Conservation (phyloP, 352 stramenopile species). For the Globisporangium irregulare region DNA sequence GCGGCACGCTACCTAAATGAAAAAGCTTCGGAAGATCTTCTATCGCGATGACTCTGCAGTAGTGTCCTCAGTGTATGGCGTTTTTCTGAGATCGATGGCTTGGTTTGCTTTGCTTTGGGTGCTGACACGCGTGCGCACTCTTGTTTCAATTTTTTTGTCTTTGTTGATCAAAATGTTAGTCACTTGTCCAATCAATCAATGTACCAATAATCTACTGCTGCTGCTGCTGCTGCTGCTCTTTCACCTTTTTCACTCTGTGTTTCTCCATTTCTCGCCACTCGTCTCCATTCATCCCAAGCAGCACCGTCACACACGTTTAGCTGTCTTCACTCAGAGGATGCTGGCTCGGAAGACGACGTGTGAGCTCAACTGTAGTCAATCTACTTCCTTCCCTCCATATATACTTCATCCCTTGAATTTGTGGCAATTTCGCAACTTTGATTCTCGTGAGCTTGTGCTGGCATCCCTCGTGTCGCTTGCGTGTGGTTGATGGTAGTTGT, state of each 20-base stretch:
- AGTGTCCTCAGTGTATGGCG: too few species aligned
- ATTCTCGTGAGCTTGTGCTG: neutral
- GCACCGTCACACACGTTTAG: neutral
- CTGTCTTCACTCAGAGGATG: neutral
- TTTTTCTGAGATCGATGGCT: too few species aligned
- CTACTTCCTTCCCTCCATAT: neutral
- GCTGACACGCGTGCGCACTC: too few species aligned
- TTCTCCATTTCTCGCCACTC: neutral
- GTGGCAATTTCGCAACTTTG: slow-evolving; percentile 5
- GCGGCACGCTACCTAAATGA: too few species aligned
- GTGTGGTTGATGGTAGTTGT: neutral
- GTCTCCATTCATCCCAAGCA: neutral
- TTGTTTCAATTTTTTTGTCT: neutral
- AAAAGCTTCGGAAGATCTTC: too few species aligned
- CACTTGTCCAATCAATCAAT: neutral
- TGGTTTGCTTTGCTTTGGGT: too few species aligned
- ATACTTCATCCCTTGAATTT: slow-evolving; percentile 5
- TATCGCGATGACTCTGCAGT: too few species aligned
- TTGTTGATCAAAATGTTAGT: slow-evolving; percentile 4
- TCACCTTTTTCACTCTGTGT: neutral
- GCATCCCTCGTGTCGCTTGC: neutral
- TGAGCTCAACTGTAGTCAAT: neutral
- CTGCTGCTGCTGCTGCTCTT: neutral
- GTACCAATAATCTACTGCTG: slow-evolving; percentile 1
- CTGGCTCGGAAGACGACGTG: neutral